Evolutionary conservation across 345 rosid species (phyloP).

Genomic region (Dipteronia dyeriana): DNA sequence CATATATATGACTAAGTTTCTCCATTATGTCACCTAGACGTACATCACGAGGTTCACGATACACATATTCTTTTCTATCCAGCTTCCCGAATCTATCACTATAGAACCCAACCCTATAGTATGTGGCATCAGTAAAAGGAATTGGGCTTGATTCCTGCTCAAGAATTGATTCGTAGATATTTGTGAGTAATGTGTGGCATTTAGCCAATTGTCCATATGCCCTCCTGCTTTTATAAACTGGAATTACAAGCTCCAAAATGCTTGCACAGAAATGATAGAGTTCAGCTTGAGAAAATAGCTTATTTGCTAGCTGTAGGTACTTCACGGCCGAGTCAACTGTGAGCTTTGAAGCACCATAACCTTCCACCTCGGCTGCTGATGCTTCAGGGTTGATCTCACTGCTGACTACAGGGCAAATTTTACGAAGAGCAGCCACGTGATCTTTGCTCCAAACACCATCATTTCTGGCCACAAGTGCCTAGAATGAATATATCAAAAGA

Average conservation of each 20-base stretch:
- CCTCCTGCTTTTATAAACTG: constrained; percentile 95
- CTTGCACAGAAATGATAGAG: constrained; percentile 95
- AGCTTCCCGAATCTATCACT: constrained; percentile 91
- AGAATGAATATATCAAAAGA: constrained; percentile 17
- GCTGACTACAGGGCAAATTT: constrained; percentile 95
- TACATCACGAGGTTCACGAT: constrained; percentile 97
- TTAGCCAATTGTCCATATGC: constrained; percentile 96
- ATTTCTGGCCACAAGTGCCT: constrained; percentile 95
- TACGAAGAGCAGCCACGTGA: constrained; percentile 77
- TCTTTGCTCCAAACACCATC: constrained; percentile 99
- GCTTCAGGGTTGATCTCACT: constrained; percentile 89
- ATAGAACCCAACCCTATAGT: constrained; percentile 97
- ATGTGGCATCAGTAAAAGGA: constrained; percentile 95
- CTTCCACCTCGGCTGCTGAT: constrained; percentile 99
- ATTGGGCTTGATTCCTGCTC: constrained; percentile 97
- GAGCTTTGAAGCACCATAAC: constrained; percentile 98
- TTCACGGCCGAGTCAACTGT: constrained; percentile 99
- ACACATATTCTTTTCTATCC: constrained; percentile 82
- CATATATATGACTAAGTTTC: constrained; percentile 94
- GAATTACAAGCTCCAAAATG: constrained; percentile 95
- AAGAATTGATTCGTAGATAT: constrained; percentile 84
- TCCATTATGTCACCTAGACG: constrained; percentile 99
- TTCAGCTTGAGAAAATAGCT: constrained; percentile 97
- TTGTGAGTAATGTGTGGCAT: constrained; percentile 87
- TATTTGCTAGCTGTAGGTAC: constrained; percentile 93